Base-by-base conservation (phyloP, 2,329 filamentous ascomycete genomes). In the Apiospora hydei region DNA sequence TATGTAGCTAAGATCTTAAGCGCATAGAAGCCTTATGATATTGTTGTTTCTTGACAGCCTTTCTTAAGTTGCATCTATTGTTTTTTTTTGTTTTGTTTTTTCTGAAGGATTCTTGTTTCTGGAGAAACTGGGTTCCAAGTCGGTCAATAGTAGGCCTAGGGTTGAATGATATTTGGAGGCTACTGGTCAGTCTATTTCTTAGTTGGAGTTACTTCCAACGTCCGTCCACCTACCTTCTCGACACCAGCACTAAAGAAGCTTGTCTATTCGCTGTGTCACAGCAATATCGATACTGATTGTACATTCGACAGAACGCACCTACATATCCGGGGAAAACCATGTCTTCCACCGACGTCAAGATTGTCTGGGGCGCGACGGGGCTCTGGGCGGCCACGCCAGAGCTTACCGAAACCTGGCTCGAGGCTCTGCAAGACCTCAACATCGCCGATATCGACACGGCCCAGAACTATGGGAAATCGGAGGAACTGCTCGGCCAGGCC, bases 391-490 rank as follows among this genome's bases (percentile, higher is more conserved):
- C 26, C 34, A 26, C 46, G 10, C 43, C n/a, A 3, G 68, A 69
- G 46, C 26, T 38, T 2, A 43, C 47, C 26, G 24, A 49, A 24
- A 26, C 26, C 18, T 69, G 68, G 68, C 14, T 69, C 34, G 26
- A 69, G 30, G 3, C n/a, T 18, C 47, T 69, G 7, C 26, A 69
- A 13, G 68, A 69, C 18, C 26, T 34, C 10, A 74, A 73, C n/a
- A 71, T 77, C 61, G 69, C 71, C 13, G 51, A 53, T 13, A 72
- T 79, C 13, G 78, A 80, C 46, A 75, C 76, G 4, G 74, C 76
- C 3, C 72, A 71, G 3, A 13, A 67, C 14, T 80, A 80, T 34
- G 76, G 75, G 16, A 70, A 72, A 0, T 75, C 77, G 2, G 77
- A 79, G 72, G 67, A 71, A 24, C 46, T n/a, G 0, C 74, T 78